Evolutionary conservation across 208 protist species (phyloP), one percentile per base, ranked within the genome.

Genomic region (Sergeia podlipaevii): DNA sequence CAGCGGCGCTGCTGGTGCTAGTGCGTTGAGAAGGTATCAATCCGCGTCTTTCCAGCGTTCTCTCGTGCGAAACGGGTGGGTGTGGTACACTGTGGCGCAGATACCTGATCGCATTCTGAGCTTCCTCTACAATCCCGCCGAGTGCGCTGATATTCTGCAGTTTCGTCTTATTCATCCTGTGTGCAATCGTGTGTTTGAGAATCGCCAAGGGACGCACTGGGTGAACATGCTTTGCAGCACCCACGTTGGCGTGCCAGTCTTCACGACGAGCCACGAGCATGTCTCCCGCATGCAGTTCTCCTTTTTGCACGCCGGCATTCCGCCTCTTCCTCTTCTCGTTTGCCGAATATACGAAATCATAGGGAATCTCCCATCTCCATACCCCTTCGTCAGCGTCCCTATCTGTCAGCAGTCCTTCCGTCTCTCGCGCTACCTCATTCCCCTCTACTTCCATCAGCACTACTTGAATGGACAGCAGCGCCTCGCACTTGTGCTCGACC

Each of bases 331-430:
- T 39, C 64, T 87, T 17, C 51, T 83, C 17, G 65, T 87, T 30
- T 77, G 67, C 57, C 60, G 75, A 41, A 63, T 78, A 32, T 83
- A 78, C 60, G 79, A 87, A 51, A 70, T 65, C 17, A 67, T 83
- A 36, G 74, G 79, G 29, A 70, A 65, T 39, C 55, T 87, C 27
- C 73, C 66, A 24, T 77, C 68, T 0, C 79, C 74, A 10, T 87
- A 75, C 52, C 79, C 71, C 3, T 83, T 73, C 34, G 68, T 83
- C n/a, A 42, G 60, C 4, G 66, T 80, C 11, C 74, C 74, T 23
- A 43, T 80, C 18, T 48, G 64, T 43, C 69, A 75, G 60, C 74
- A 87, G 63, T 67, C 71, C 15, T 77, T 87, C 44, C 70, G 79
- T 42, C 65, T 83, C 29, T 41, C 70, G 2, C 52, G 65, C 3